These are phyloP conservation scores for Casuarina equisetifolia DNA, from an alignment of 306 rosid genomes.

Conservation along the genomic window DNA sequence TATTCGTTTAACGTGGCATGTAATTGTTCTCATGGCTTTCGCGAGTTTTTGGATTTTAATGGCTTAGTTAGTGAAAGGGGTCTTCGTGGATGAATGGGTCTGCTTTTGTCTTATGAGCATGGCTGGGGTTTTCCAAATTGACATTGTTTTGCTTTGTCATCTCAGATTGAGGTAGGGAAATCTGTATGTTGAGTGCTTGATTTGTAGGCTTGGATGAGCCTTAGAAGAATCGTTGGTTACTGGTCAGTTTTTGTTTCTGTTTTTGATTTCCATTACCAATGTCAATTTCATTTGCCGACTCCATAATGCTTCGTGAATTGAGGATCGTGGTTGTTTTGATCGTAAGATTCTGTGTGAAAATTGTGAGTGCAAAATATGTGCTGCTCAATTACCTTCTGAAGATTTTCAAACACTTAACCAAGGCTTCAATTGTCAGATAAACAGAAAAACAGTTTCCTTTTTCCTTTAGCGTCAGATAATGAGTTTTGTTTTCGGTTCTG, in stretches of 20 bases:
- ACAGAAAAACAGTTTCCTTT: neutral
- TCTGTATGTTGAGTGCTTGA: neutral
- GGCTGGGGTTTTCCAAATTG: neutral
- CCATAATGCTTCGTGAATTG: neutral
- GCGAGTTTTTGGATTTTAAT: neutral
- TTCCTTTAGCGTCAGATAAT: neutral
- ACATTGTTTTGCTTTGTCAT: neutral
- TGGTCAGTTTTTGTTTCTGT: neutral
- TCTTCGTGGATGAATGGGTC: neutral
- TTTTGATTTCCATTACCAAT: neutral
- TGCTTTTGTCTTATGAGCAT: neutral
- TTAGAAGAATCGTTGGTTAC: neutral
- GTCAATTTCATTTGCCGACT: neutral
- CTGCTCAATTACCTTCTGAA: neutral
- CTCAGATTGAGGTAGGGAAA: conserved; percentile 8
- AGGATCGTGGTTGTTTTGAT: neutral
- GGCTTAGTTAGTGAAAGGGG: neutral
- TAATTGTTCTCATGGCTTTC: neutral
- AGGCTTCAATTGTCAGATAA: neutral
- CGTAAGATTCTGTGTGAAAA: neutral
- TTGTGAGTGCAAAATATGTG: neutral
- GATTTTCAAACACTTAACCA: neutral
- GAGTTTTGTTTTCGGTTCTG: neutral
- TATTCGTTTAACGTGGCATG: conserved; percentile 1
- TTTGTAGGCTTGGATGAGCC: neutral